Percentiles rank a stretch among this genome's conserved stretches.
Conservation (phyloP, 2,329 filamentous ascomycete genomes). For the Conoideocrella luteorostrata region DNA sequence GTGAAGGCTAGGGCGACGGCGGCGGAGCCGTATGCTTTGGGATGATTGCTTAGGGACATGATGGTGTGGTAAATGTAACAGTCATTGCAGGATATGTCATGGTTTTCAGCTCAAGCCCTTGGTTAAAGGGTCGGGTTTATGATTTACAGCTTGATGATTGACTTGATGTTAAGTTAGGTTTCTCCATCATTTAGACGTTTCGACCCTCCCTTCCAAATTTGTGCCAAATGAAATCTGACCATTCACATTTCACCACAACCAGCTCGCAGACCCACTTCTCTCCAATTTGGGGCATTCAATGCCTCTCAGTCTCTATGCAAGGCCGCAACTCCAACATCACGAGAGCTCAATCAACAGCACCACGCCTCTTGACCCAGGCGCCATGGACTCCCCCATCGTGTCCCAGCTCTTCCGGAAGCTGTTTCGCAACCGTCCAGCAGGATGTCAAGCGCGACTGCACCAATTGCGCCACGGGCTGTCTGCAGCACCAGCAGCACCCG, state of each 20-base stretch:
- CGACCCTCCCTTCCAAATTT: not conserved
- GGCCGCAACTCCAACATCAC: not conserved
- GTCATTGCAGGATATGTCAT: no score
- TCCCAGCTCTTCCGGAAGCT: slow-evolving; percentile 78
- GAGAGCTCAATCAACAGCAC: slow-evolving; percentile 1
- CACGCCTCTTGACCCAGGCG: slow-evolving; percentile 1
- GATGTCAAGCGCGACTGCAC: slow-evolving; percentile 22
- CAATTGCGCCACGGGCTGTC: not conserved
- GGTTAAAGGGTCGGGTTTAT: no score
- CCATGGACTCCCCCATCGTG: slow-evolving; percentile 77
- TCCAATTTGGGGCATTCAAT: not conserved
- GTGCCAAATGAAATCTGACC: no score
- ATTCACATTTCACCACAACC: not conserved
- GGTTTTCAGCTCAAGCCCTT: no score
- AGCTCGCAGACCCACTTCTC: slow-evolving; percentile 1
- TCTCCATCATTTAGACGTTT: not conserved
- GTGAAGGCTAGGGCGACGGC: slow-evolving; percentile 67
- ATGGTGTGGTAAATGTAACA: no score
- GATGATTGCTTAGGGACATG: slow-evolving; percentile 58
- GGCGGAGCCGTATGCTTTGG: slow-evolving; percentile 55
- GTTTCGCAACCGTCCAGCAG: slow-evolving; percentile 55
- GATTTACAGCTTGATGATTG: no score
- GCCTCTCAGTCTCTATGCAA: not conserved
- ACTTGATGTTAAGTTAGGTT: no score
- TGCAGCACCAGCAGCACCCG: not conserved